Evolutionary conservation across 2,329 filamentous ascomycete species (phyloP).

Genomic region (Diaporthe ampelina): DNA sequence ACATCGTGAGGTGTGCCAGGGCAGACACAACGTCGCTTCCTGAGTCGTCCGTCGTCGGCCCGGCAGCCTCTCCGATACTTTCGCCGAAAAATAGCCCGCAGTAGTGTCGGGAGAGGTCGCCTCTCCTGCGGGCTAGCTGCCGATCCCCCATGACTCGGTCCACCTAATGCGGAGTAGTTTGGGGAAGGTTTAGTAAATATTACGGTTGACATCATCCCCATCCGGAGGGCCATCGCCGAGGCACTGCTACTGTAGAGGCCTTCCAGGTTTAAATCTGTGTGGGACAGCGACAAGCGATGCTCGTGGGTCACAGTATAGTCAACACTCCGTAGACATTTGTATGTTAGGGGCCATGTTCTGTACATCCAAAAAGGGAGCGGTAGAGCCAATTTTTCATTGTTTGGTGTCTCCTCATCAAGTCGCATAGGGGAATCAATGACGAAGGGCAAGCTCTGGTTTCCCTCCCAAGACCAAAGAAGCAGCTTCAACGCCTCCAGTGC

Average conservation of each 20-base stretch:
- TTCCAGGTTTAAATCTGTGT: neutral
- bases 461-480: slow-evolving; percentile 20
- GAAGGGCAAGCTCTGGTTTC: slow-evolving; percentile 9
- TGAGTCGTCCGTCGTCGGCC: slow-evolving; percentile 37
- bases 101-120: slow-evolving; percentile 36
- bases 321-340: neutral
- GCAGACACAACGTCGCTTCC: neutral
- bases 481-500: slow-evolving; percentile 33
- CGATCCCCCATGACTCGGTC: slow-evolving; percentile 36
- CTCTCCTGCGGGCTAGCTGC: slow-evolving; percentile 12
- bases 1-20: neutral
- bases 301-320: neutral
- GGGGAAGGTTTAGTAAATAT: slow-evolving; percentile 20
- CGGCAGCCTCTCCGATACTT: slow-evolving; percentile 36
- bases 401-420: slow-evolving; percentile 10
- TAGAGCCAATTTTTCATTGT: slow-evolving; percentile 27
- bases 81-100: slow-evolving; percentile 40
- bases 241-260: neutral
- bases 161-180: slow-evolving; percentile 24
- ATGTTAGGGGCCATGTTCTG: neutral
- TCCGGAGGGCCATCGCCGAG: neutral
- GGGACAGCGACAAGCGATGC: too few relatives aligned
- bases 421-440: slow-evolving; percentile 2
- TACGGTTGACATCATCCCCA: slow-evolving; percentile 15
- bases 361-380: slow-evolving; percentile 26